Base-by-base conservation (phyloP, 441 rosid species). In the Croton setiger region DNA sequence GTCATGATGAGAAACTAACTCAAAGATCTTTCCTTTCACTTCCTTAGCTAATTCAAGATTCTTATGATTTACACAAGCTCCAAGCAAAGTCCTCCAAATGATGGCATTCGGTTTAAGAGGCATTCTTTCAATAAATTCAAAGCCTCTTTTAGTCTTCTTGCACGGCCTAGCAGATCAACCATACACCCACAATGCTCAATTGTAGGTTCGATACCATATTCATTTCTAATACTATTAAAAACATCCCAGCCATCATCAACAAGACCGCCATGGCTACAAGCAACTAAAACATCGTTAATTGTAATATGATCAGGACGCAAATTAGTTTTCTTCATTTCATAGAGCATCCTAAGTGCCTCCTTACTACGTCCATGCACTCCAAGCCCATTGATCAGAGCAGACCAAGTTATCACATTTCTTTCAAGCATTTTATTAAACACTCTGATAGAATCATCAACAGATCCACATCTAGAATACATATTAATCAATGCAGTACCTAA, bases 231-330 rank as follows among this genome's bases (percentile, higher is more conserved):
- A 55, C 65, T 67, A 41, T 48, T 63, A 60, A 88, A 87, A 66
- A 79, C 80, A 23, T 69, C 76, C 67, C 80, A 78, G 47, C 96
- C 98, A 76, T 83, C 79, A 31, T 80, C 84, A 13, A 82, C 80
- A 61, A 92, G 74, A 53, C 96, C 96, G 2, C 87, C 91, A 83
- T 92, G 91, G 76, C 96, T 88, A 43, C 96, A 92, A 13, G 93
- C 90, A 37, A 86, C 84, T 80, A 92, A 75, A 75, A 84, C 83
- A 78, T 85, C 81, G 59, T 80, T 92, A 76, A 90, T 86, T 15
- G 90, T 87, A 10, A 91, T 60, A 68, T 77, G 64, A 55, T 92
- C 96, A 0, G 96, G 94, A 45, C 23, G 80, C 27, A 84, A 63
- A 5, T 88, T 86, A 5, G 69, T 69, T 66, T 56, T 69, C 52